Conservation (phyloP, 139 green algal species). For the Astrephomene gubernaculifera region DNA sequence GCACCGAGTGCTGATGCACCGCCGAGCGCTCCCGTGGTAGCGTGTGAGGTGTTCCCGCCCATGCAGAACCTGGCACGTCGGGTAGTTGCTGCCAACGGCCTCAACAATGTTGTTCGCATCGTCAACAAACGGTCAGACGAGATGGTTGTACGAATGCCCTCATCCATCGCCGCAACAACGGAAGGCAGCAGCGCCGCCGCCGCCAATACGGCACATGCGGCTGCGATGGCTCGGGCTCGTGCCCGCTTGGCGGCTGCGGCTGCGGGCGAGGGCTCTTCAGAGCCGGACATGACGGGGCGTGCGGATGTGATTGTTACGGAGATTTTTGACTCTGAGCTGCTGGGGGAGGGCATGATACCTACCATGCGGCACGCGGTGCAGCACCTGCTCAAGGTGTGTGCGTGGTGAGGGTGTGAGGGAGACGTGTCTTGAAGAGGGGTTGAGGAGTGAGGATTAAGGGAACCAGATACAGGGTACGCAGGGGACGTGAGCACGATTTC, state of each 20-base stretch:
- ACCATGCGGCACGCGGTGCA: conserved; percentile 66
- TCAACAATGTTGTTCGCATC: conserved; percentile 38
- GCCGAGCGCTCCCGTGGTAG: conserved; percentile 37
- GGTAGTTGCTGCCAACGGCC: conserved; percentile 53
- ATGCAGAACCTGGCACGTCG: conserved; percentile 61
- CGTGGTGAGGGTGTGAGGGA: background rate
- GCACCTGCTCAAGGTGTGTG: conserved; percentile 61
- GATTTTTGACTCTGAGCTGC: conserved; percentile 76
- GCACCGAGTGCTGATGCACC: background rate
- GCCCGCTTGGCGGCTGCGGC: background rate
- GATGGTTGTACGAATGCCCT: conserved; percentile 14
- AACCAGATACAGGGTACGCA: too few species aligned
- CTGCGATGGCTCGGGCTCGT: background rate
- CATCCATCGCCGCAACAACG: background rate
- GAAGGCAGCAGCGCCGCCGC: background rate
- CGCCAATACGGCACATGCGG: background rate
- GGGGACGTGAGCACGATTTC: too few species aligned
- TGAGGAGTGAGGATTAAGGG: too few species aligned
- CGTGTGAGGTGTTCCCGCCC: conserved; percentile 69
- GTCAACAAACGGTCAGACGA: conserved; percentile 64
- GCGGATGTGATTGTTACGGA: conserved; percentile 68
- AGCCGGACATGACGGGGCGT: background rate
- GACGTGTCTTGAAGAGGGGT: too few species aligned
- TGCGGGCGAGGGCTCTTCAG: background rate
- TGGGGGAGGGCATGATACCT: conserved; percentile 73